Evolutionary conservation across 2,329 filamentous ascomycete genomes (phyloP), one percentile per base, ranked within the genome.

Genomic region (Cladophialophora immunda): DNA sequence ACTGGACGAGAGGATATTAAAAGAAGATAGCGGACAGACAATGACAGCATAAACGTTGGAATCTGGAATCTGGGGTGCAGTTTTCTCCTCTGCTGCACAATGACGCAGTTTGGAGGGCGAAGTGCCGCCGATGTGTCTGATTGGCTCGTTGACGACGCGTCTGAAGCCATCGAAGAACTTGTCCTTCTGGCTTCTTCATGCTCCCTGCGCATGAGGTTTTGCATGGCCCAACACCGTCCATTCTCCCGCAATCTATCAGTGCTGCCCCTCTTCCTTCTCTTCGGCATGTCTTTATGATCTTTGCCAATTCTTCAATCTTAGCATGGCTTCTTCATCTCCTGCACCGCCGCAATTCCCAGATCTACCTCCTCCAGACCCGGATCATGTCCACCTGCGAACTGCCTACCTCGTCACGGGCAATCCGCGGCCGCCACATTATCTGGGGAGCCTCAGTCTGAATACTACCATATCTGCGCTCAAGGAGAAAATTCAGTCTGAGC

Each of bases 401-500:
- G 68, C 64, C 15, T 71, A 70, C 17, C 56, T 73, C n/a, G 65
- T 69, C 11, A 70, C 69, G 8, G 71, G 71, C 32, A 69, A 72
- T 52, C 66, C 69, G 13, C 62, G 69, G 50, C 70, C 70, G 45
- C 67, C 69, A 22, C 68, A 70, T 55, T 64, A 65, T 17, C 64
- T 83, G 36, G 68, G 76, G 1, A 71, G 76, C 52, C 63, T 84
- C 34, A 70, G 77, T 32, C 70, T 79, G 5, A 74, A 71, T 56
- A 79, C 78, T 1, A 88, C 83, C 2, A 75, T 90, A 56, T 80
- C 76, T 22, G 78, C 83, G 58, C 77, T 90, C n/a, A 86, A 86
- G 69, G 73, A 79, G 52, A 81, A 78, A 62, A 85, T 90, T 63
- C 79, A 82, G 55, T 73, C 82, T 65, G 76, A 79, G 9, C 75